These are phyloP conservation scores for Solanum hybrid DNA, from an alignment of 305 asterid genomes.

Conservation along the genomic window DNA sequence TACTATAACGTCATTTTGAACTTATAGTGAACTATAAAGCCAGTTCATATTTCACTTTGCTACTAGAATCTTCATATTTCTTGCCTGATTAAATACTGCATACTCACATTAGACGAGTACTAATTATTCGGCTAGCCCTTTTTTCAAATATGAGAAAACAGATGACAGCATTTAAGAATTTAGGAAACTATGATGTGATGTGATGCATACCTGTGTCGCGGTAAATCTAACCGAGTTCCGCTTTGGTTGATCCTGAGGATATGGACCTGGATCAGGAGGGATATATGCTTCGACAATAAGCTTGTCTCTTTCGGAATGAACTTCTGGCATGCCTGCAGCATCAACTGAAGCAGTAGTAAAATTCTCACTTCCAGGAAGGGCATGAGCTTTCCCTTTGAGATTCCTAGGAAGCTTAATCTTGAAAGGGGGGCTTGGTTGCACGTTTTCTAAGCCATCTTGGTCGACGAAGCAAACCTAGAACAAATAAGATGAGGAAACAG, in stretches of 20 bases:
- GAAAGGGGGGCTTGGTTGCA: slow-evolving; percentile 64
- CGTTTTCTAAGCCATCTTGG: slow-evolving; percentile 61
- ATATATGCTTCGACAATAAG: slow-evolving; percentile 76
- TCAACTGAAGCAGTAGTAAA: slow-evolving; percentile 28
- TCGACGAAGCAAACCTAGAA: slow-evolving; percentile 65
- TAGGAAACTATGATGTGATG: not conserved
- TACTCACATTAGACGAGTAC: not conserved
- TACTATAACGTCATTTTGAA: not conserved
- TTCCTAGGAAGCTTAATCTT: slow-evolving; percentile 60
- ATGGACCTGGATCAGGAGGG: slow-evolving; percentile 97
- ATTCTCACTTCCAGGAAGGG: slow-evolving; percentile 55
- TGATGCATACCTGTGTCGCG: slow-evolving; percentile 63
- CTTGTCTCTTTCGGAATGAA: slow-evolving; percentile 41
- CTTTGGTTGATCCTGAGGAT: slow-evolving; percentile 96
- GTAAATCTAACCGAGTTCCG: slow-evolving; percentile 90
- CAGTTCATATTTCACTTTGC: not conserved
- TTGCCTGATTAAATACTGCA: not conserved
- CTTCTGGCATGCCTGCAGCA: slow-evolving; percentile 25
- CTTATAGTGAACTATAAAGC: not conserved
- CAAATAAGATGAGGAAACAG: slow-evolving; percentile 12
- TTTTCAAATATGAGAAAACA: not conserved
- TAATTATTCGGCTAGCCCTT: not conserved
- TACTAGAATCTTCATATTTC: not conserved
- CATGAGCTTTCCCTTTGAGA: slow-evolving; percentile 45
- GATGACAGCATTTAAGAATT: not conserved